These are phyloP conservation scores for Aspergillus pseudoterreus DNA, from an alignment of 2,329 filamentous ascomycete species.

Conservation along the genomic window DNA sequence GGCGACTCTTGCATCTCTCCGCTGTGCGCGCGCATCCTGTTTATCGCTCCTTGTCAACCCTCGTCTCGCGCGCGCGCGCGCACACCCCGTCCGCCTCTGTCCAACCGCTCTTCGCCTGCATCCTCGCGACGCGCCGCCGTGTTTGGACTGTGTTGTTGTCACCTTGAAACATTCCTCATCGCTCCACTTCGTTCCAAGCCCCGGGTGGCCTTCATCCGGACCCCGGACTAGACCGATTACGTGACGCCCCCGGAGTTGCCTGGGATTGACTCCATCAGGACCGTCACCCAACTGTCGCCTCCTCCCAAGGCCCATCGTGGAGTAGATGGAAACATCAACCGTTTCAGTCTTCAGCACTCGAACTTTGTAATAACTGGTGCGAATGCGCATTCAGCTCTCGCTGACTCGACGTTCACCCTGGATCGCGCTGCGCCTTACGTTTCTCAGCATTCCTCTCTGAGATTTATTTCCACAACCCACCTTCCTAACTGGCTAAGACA, in stretches of 20 bases:
- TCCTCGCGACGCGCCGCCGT: conserved; percentile 20
- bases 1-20: conserved; percentile 5
- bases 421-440: conserved; percentile 16
- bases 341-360: conserved; percentile 13
- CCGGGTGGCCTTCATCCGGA: neutral
- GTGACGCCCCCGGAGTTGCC: conserved; percentile 16
- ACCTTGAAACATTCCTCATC: conserved; percentile 30
- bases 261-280: conserved; percentile 10
- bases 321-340: conserved; percentile 15
- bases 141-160: conserved; percentile 21
- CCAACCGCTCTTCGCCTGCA: conserved; percentile 16
- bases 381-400: conserved; percentile 20
- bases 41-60: conserved; percentile 10
- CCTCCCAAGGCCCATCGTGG: conserved; percentile 1
- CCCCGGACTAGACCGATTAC: conserved; percentile 5
- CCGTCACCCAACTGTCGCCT: conserved; percentile 3
- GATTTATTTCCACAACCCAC: conserved; percentile 7
- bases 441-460: conserved; percentile 26
- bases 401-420: conserved; percentile 7
- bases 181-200: conserved; percentile 12
- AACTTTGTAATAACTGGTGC: conserved; percentile 21
- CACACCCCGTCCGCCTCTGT: conserved; percentile 6
- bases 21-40: conserved; percentile 9
- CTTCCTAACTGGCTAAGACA: conserved; percentile 11
- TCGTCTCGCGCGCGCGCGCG: conserved; percentile 11